Base-by-base conservation (phyloP, 164 flowering plant species). In the Piper betle region DNA sequence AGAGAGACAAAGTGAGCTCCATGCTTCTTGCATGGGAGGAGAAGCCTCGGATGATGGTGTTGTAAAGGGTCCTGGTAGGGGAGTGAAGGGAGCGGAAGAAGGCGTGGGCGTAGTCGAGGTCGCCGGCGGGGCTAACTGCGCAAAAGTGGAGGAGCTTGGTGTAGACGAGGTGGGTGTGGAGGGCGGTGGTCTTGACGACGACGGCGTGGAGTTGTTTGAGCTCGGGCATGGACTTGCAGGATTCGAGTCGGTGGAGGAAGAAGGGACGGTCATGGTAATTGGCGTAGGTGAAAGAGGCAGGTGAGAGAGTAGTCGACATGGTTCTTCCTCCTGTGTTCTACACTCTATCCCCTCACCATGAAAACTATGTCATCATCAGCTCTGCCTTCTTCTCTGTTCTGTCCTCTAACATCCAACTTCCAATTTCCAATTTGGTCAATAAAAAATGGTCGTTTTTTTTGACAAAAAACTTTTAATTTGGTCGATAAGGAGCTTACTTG, bases 121-220 rank as follows among this genome's bases (percentile, higher is more conserved):
- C 52, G 39, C 70, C 60, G 12, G 9, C 19, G 11, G 64, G 53
- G 6, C 65, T 55, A 10, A 67, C 39, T 39, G 70, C 55, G 37
- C 61, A 67, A 39, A 62, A 67, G 39, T 55, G 52, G 37, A 67
- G 40, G 55, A 67, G 38, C 57, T 67, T 67, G 60, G 61, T 57
- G 55, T 61, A 37, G 52, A 67, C 65, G 38, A 61, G 65, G 19
- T 55, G 58, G 70, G 70, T 41, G 39, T 67, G 70, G 15, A 50
- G 55, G 39, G 37, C 48, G 19, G 65, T 46, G 55, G 60, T 37
- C 57, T 62, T 67, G 50, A 67, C 20, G 39, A 67, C 57, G 39
- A 61, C 15, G 18, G 65, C 61, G 43, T 67, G 70, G 55, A 67
- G 61, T 67, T 62, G 70, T 16, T 67, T 67, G 37, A 66, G 55